Evolutionary conservation across 2,329 filamentous ascomycete genomes (phyloP).

Genomic region (Lojkania enalia): DNA sequence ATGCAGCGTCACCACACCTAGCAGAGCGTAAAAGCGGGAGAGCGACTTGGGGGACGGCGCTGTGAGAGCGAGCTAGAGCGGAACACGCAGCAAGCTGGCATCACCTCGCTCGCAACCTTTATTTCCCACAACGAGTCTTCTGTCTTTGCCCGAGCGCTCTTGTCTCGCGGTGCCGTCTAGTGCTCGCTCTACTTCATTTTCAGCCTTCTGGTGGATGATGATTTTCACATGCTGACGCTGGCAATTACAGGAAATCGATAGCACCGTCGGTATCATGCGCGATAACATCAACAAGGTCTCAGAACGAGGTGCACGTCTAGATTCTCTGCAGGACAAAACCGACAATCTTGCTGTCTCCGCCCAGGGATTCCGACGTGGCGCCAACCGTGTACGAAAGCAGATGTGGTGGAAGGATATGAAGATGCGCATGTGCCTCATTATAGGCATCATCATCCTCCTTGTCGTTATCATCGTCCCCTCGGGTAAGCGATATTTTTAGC

Average conservation of each 20-base stretch:
- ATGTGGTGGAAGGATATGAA: constrained; percentile 99
- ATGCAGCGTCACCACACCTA: neutral
- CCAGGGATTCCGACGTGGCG: constrained; percentile 92
- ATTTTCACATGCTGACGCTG: constrained; percentile 16
- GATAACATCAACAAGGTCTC: constrained; percentile 98
- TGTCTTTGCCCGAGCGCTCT: neutral
- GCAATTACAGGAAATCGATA: constrained; percentile 82
- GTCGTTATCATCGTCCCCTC: constrained; percentile 92
- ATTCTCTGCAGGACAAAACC: constrained; percentile 90
- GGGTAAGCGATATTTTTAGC: constrained; percentile 60
- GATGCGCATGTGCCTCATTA: constrained; percentile 96
- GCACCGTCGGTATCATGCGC: constrained; percentile 91
- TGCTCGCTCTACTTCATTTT: neutral
- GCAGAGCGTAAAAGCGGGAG: constrained; percentile 4
- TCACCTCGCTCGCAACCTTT: neutral
- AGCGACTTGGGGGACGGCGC: no score
- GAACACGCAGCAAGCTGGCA: neutral
- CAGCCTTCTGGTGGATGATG: neutral
- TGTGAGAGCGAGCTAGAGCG: neutral
- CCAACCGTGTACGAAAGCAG: constrained; percentile 88
- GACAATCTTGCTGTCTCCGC: constrained; percentile 90
- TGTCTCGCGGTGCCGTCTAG: neutral
- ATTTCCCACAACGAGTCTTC: no score
- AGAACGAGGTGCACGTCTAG: constrained; percentile 85
- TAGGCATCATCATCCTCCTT: constrained; percentile 87